Evolutionary conservation across 2,329 filamentous ascomycete genomes (phyloP), one percentile per base, ranked within the genome.

Genomic region (Celoporthe dispersa): DNA sequence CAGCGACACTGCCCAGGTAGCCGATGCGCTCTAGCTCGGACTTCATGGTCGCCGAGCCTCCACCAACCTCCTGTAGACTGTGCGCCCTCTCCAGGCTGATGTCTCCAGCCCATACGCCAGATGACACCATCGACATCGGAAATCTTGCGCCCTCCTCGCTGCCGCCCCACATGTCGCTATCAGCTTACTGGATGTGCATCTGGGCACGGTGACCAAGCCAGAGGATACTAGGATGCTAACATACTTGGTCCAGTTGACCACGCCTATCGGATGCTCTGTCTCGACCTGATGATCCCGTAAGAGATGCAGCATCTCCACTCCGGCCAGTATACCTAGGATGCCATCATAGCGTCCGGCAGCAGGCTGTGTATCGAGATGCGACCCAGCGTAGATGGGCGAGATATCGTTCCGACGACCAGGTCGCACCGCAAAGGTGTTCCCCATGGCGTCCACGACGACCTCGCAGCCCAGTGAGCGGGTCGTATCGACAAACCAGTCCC

Each of bases 131-230:
- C 39, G 88, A 91, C 67, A 90, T 89, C 0, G 92, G 92, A 73
- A 95, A 95, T 0, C 92, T 87, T 1, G 92, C 92, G 2, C 92
- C 92, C 81, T 96, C 93, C 81, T 96, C 93, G 76, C 90, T 91
- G 35, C 69, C 22, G 12, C 11, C 2, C 14, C 35, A 5, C 12
- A 3, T 37, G 12, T 0, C 1, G 28, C 51, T 12, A 35, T 59
- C 19, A 44, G 28, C 28, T 22, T 41, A n/a, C 22, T 39, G 7
- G 35, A 37, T 37, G 35, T 37, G 35, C 35, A 37, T 35, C 35
- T 35, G 35, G 35, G 35, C 35, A 35, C 35, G 35, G 8, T 8
- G 35, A 35, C 4, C 35, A 35, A 35, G 12, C n/a, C 4, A 4
- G 25, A 11, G 12, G 57, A n/a, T 22, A 25, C 16, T 39, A 6